Base-by-base conservation (phyloP, 2,329 filamentous ascomycete species). In the Aurifilum marmelostoma region DNA sequence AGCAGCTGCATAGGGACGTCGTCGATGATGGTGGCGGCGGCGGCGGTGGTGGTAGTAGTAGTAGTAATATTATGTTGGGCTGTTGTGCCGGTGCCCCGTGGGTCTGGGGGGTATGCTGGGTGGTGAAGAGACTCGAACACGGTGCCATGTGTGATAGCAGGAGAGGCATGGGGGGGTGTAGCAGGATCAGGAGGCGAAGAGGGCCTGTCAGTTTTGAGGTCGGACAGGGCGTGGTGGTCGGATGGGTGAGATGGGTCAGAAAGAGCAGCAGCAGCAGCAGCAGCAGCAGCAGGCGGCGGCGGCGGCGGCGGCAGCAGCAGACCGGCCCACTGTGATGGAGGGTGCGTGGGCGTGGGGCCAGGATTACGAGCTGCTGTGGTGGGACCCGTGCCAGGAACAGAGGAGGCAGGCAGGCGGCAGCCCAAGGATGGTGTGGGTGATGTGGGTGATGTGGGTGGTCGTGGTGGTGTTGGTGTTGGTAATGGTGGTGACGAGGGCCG, bases 1-100 rank as follows among this genome's bases (percentile, higher is more conserved):
- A 65, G 69, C 65, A 71, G 60, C 63, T 66, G 68, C 66, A 69
- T 72, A 43, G 72, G 69, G 64, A 69, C 61, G 47, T 71, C 59
- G 37, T 69, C 64, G 60, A 47, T 61, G 61, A 47, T 39, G 9
- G 9, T 39, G 9, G 4, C 34, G 4, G 4, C 4, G 34, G 34
- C 34, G 4, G 34, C 8, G 34, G 34, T 8, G 34, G 34, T 34
- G 34, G 34, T 34, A 34, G n/a, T n/a, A n/a, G n/a, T n/a, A n/a
- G n/a, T n/a, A n/a, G n/a, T n/a, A n/a, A n/a, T n/a, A n/a, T n/a
- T 24, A 39, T 39, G 43, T 43, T 32, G 29, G 47, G 54, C 64
- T n/a, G n/a, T n/a, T 47, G 43, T 61, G 67, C 65, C 59, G 64
- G 70, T 27, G 63, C 70, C 39, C n/a, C 29, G 41, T 29, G 62